Evolutionary conservation across 2,329 filamentous ascomycete genomes (phyloP).

Genomic region (Aureobasidium melanogenum): DNA sequence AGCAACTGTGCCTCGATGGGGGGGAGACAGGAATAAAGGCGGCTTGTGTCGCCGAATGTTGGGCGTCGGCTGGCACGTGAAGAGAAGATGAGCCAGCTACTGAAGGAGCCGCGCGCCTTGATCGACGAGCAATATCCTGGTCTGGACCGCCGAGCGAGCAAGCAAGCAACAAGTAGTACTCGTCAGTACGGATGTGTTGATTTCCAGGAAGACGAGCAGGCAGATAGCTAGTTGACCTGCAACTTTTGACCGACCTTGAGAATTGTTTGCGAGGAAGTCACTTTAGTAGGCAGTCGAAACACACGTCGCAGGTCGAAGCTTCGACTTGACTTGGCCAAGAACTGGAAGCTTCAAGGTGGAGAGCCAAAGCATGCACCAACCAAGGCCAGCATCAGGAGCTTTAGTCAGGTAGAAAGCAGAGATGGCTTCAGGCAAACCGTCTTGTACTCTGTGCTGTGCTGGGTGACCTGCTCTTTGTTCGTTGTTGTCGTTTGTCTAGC

Average conservation of each 20-base stretch:
- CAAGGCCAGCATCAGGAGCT: background rate
- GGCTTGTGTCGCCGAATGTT: background rate
- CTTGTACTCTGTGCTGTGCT: background rate
- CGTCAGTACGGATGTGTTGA: background rate
- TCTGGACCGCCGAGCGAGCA: background rate
- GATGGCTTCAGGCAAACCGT: background rate
- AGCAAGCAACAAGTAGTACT: background rate
- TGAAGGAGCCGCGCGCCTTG: background rate
- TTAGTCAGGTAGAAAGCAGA: background rate
- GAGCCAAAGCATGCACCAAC: background rate
- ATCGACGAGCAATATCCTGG: background rate
- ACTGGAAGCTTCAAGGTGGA: background rate
- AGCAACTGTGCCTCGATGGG: background rate
- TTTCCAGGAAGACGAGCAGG: background rate
- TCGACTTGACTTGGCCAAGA: background rate
- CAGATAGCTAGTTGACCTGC: background rate
- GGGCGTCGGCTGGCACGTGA: background rate
- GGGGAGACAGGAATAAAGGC: background rate
- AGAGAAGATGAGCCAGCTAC: background rate
- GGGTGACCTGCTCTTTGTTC: background rate
- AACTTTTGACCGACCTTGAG: background rate
- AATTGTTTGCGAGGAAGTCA: background rate
- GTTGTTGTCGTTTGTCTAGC: background rate
- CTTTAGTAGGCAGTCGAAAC: background rate
- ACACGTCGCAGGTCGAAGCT: background rate